These are phyloP conservation scores for Coemansia sp. DNA, from an alignment of 192 early-diverging fungal genomes.

Conservation along the genomic window DNA sequence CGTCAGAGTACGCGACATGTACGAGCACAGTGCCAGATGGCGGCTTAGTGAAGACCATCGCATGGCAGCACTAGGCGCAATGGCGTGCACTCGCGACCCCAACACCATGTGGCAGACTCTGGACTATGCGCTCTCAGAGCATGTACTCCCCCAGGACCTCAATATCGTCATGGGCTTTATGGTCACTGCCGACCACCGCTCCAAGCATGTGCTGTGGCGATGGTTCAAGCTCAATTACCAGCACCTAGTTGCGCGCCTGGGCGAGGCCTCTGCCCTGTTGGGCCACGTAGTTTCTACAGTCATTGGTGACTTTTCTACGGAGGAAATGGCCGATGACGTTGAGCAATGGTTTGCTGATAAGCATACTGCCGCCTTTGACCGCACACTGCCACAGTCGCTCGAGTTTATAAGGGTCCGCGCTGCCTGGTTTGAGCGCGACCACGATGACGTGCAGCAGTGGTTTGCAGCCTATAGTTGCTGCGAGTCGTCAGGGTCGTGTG, in stretches of 20 bases:
- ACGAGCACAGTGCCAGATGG: conserved; percentile 48
- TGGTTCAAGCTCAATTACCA: conserved; percentile 61
- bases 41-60: conserved; percentile 57
- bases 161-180: conserved; percentile 59
- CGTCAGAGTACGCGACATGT: conserved; percentile 45
- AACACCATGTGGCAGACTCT: conserved; percentile 34
- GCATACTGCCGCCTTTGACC: conserved; percentile 54
- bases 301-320: conserved; percentile 57
- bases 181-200: conserved; percentile 56
- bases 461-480: not conserved
- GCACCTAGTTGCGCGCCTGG: conserved; percentile 56
- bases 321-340: conserved; percentile 56
- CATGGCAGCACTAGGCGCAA: conserved; percentile 56
- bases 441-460: conserved; percentile 31
- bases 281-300: conserved; percentile 67
- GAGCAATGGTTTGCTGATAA: conserved; percentile 59
- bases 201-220: conserved; percentile 59
- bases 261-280: conserved; percentile 59
- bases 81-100: conserved; percentile 55
- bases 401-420: conserved; percentile 63
- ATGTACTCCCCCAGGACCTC: conserved; percentile 49
- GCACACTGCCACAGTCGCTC: conserved; percentile 67
- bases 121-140: conserved; percentile 37
- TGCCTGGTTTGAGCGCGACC: conserved; percentile 42
- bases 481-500: not conserved